phyloP scores from a whole-genome alignment of 495 filamentous ascomycete genomes.

The Aspergillus ellipticus region DNA sequence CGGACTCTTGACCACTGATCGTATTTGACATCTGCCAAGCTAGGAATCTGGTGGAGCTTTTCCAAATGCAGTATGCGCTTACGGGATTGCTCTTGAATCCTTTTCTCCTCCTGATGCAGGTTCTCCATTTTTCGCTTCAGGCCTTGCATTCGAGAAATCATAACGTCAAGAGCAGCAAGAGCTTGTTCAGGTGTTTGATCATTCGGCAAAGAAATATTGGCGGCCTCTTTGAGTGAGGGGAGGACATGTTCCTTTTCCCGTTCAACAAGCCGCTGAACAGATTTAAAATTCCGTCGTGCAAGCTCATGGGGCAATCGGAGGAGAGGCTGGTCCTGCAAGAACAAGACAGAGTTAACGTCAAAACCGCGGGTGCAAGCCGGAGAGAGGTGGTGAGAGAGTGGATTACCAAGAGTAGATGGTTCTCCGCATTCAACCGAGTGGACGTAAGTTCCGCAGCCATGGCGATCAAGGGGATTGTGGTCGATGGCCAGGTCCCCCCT shows the following conservation, averaged over 20 bases:
- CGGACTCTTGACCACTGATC: constrained; percentile 81
- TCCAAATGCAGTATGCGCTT: constrained; percentile 77
- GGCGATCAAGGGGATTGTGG: background rate
- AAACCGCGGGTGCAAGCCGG: background rate
- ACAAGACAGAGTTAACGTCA: constrained; percentile 14
- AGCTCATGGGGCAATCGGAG: constrained; percentile 89
- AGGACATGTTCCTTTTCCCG: constrained; percentile 69
- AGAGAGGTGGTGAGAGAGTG: constrained; percentile 9
- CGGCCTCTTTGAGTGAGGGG: constrained; percentile 63
- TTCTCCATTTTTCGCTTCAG: constrained; percentile 81
- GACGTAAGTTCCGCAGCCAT: constrained; percentile 55
- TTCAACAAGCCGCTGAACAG: constrained; percentile 77
- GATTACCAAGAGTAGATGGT: constrained; percentile 64
- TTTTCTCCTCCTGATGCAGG: constrained; percentile 72
- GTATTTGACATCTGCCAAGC: constrained; percentile 87
- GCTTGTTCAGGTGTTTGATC: constrained; percentile 61
- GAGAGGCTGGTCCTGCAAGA: constrained; percentile 81
- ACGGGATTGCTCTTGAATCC: constrained; percentile 65
- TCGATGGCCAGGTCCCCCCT: background rate
- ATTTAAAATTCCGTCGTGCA: constrained; percentile 87
- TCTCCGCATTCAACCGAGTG: constrained; percentile 70
- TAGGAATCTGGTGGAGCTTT: constrained; percentile 73
- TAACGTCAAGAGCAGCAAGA: constrained; percentile 71
- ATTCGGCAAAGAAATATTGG: constrained; percentile 61
- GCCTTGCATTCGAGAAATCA: constrained; percentile 78